These are phyloP conservation scores for Trichoderma semiorbis DNA, from an alignment of 2,329 filamentous ascomycete genomes.

Conservation along the genomic window DNA sequence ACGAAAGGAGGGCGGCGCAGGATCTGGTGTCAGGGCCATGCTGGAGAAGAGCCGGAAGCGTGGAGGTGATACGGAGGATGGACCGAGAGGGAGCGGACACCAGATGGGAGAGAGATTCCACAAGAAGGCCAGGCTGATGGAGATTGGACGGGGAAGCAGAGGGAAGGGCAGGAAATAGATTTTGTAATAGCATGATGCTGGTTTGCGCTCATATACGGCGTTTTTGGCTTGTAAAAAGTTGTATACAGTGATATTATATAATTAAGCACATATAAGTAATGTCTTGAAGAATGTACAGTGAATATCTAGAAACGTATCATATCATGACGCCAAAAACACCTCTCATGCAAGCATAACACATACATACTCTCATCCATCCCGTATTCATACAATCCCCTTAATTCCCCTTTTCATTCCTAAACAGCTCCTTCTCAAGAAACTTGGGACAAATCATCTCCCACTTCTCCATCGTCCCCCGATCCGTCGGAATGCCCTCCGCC, in stretches of 20 bases:
- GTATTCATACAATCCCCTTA: not conserved
- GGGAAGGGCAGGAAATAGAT: conserved; percentile 38
- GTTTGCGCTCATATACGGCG: not conserved
- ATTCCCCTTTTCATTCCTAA: conserved; percentile 20
- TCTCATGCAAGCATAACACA: not conserved
- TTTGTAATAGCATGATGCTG: not conserved
- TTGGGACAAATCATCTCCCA: conserved; percentile 29
- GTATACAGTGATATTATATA: not conserved
- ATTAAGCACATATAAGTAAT: not conserved
- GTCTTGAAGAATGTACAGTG: not conserved
- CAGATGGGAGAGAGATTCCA: conserved; percentile 73
- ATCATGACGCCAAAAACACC: not conserved
- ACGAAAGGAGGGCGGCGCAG: conserved; percentile 54
- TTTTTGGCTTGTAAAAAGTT: not conserved
- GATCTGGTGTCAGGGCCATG: conserved; percentile 56
- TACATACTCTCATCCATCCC: not conserved
- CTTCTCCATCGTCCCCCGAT: conserved; percentile 19
- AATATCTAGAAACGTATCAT: not conserved
- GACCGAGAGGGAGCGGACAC: conserved; percentile 60
- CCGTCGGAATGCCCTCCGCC: conserved; percentile 19
- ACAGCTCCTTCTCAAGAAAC: conserved; percentile 26
- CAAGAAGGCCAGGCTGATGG: conserved; percentile 61
- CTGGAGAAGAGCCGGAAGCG: conserved; percentile 87
- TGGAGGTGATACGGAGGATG: conserved; percentile 63
- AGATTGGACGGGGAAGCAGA: conserved; percentile 44